Conservation (phyloP, 257 asterid genomes). For the Coffea eugenioides region DNA sequence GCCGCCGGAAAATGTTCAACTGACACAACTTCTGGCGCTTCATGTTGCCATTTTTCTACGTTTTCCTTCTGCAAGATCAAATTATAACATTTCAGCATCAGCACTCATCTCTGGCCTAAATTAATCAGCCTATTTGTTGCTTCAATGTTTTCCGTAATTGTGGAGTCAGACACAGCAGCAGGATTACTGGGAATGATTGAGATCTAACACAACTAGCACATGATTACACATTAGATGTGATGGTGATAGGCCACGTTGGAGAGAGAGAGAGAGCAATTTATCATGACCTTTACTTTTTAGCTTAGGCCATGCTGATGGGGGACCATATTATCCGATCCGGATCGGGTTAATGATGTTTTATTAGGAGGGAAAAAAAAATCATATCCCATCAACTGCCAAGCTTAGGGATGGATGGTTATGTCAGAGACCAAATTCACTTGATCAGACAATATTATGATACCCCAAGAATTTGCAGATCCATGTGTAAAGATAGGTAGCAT, state of each 20-base stretch:
- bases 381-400: slow-evolving; percentile 3
- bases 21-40: slow-evolving; percentile 80
- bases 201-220: slow-evolving; percentile 19
- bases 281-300: slow-evolving; percentile 16
- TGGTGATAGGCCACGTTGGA: slow-evolving; percentile 24
- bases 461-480: neutral
- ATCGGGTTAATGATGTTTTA: slow-evolving; percentile 2
- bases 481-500: neutral
- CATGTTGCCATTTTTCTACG: slow-evolving; percentile 63
- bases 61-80: slow-evolving; percentile 48
- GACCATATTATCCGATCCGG: slow-evolving; percentile 22
- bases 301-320: slow-evolving; percentile 18
- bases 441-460: neutral
- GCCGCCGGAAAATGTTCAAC: slow-evolving; percentile 80
- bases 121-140: neutral
- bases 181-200: slow-evolving; percentile 7
- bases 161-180: neutral
- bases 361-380: neutral
- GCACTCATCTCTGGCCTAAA: neutral
- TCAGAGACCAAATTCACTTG: neutral
- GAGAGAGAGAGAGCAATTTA: slow-evolving; percentile 26
- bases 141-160: neutral
- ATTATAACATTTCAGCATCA: neutral
- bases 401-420: neutral
- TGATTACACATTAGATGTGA: slow-evolving; percentile 16